phyloP scores from a whole-genome alignment of 169 alveolate species.

The Plasmodium falciparum region DNA sequence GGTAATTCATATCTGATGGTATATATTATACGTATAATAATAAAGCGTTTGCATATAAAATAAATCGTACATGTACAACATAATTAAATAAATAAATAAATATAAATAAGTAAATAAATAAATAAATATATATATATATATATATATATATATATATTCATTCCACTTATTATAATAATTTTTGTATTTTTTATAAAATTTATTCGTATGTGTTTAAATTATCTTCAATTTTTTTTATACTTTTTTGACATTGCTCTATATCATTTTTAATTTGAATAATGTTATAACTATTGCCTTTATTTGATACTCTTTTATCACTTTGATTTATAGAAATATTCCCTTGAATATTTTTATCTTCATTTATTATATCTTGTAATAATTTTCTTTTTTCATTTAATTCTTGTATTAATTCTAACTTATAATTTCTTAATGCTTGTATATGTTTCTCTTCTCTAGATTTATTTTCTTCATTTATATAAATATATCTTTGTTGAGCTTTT shows the following conservation, averaged over 20 bases:
- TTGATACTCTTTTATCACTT: neutral
- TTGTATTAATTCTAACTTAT: conserved; percentile 16
- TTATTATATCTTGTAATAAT: neutral
- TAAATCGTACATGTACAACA: too few species aligned
- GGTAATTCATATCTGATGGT: too few species aligned
- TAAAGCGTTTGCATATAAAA: too few species aligned
- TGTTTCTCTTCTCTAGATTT: conserved; percentile 34
- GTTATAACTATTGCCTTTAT: neutral
- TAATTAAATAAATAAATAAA: too few species aligned
- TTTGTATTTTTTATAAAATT: neutral
- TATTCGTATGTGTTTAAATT: conserved; percentile 17
- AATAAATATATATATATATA: conserved; percentile 6
- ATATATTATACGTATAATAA: too few species aligned
- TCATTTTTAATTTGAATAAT: conserved; percentile 52
- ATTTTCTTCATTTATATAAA: conserved; percentile 2
- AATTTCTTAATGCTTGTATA: conserved; percentile 23
- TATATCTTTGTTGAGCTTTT: conserved; percentile 10
- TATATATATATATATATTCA: conserved; percentile 6
- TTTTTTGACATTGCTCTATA: conserved; percentile 29
- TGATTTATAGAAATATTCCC: conserved; percentile 1
- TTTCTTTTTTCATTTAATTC: conserved; percentile 28
- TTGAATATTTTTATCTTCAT: conserved; percentile 9
- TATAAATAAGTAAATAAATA: neutral
- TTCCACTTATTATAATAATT: neutral
- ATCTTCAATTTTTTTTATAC: conserved; percentile 35